These are phyloP conservation scores for Xylaria sp. DNA, from an alignment of 2,329 filamentous ascomycete species.

Conservation along the genomic window DNA sequence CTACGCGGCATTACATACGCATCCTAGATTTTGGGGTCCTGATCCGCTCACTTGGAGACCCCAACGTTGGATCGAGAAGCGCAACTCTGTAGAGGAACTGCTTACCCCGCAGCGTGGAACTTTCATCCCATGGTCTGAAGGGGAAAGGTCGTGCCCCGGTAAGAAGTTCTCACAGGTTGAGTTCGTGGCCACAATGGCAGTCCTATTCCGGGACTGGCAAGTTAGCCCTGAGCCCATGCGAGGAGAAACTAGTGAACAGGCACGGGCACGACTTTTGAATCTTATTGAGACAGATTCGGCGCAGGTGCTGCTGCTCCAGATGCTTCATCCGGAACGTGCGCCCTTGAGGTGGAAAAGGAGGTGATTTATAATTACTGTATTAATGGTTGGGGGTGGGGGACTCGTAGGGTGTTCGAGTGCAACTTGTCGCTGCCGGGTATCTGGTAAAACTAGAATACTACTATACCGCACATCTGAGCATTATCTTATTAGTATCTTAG, in stretches of 20 bases:
- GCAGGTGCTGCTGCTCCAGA: slow-evolving; percentile 27
- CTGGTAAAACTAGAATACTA: too few species aligned
- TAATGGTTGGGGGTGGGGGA: too few species aligned
- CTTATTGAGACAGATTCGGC: slow-evolving; percentile 29
- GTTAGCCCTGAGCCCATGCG: background rate
- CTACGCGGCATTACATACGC: slow-evolving; percentile 12
- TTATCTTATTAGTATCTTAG: too few species aligned
- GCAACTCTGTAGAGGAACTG: slow-evolving; percentile 34
- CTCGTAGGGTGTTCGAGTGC: too few species aligned
- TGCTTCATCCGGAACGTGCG: slow-evolving; percentile 35
- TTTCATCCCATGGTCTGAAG: slow-evolving; percentile 48
- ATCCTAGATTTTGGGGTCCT: slow-evolving; percentile 18
- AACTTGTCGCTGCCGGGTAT: too few species aligned
- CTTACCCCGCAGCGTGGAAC: slow-evolving; percentile 29
- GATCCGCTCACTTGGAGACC: slow-evolving; percentile 20
- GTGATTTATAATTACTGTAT: too few species aligned
- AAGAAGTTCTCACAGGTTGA: slow-evolving; percentile 51
- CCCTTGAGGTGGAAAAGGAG: slow-evolving; percentile 8
- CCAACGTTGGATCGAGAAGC: slow-evolving; percentile 13
- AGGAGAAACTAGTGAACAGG: slow-evolving; percentile 4
- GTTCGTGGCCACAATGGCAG: slow-evolving; percentile 44
- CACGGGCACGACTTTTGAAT: background rate
- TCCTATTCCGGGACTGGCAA: slow-evolving; percentile 24
- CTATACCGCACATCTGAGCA: too few species aligned
- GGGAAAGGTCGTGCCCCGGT: slow-evolving; percentile 46